Evolutionary conservation across 352 stramenopile genomes (phyloP).

Genomic region (Globisporangium polare): DNA sequence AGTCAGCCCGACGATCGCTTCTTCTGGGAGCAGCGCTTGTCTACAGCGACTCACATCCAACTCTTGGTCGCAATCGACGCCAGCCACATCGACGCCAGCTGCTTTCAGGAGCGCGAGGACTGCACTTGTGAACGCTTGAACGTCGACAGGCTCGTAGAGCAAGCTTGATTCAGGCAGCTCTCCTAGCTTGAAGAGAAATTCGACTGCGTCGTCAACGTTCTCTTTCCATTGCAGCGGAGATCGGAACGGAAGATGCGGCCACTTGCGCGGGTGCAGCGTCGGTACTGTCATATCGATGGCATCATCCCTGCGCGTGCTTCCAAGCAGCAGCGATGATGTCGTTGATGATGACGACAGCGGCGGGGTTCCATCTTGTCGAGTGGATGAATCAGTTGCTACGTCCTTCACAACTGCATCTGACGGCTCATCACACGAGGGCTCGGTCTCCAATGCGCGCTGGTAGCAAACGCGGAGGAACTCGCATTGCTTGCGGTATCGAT

Average conservation of each 20-base stretch:
- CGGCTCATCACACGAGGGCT: conserved; percentile 17
- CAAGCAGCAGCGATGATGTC: conserved; percentile 16
- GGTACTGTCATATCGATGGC: conserved; percentile 42
- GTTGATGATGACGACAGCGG: conserved; percentile 2
- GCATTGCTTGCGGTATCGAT: conserved; percentile 52
- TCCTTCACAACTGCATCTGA: background rate
- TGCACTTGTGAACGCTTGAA: conserved; percentile 30
- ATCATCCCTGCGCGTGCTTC: conserved; percentile 28
- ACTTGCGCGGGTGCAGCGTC: conserved; percentile 50
- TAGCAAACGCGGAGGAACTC: conserved; percentile 69
- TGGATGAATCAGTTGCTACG: background rate
- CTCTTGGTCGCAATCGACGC: conserved; percentile 1
- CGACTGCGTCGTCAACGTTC: conserved; percentile 29
- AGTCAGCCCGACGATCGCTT: conserved; percentile 26
- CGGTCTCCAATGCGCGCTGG: conserved; percentile 38
- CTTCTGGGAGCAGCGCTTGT: conserved; percentile 17
- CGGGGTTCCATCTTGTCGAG: background rate
- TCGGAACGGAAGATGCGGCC: conserved; percentile 62
- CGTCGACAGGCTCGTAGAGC: conserved; percentile 63
- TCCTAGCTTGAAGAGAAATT: conserved; percentile 44
- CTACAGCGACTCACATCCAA: background rate
- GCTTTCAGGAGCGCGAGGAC: conserved; percentile 20
- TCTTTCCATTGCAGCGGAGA: conserved; percentile 47
- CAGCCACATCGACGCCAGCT: conserved; percentile 19
- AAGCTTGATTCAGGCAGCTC: conserved; percentile 53